Percentiles rank a stretch among this genome's conserved stretches.
Evolutionary conservation across 2,329 filamentous ascomycete species (phyloP).

Genomic region (Alternaria alternata): DNA sequence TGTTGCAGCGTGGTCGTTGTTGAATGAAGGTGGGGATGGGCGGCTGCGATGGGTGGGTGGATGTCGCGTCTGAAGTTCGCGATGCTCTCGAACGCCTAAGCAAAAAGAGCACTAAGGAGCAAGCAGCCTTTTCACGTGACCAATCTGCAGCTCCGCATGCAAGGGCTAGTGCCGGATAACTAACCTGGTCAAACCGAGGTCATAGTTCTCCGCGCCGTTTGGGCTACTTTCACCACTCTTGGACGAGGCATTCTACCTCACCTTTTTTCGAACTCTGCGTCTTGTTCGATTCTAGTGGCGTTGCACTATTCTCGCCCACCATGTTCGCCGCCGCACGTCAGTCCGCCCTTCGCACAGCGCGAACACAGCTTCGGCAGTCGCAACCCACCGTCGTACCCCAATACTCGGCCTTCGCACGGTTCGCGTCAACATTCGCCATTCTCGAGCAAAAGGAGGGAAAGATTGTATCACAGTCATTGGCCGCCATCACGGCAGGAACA

Average conservation of each 20-base stretch:
- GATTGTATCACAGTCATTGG: slow-evolving; percentile 81
- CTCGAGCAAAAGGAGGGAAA: slow-evolving; percentile 93
- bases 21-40: slow-evolving; percentile 39
- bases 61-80: slow-evolving; percentile 45
- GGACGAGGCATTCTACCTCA: slow-evolving; percentile 1
- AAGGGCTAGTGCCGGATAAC: slow-evolving; percentile 29
- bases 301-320: slow-evolving; percentile 12
- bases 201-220: slow-evolving; percentile 21
- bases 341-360: slow-evolving; percentile 49
- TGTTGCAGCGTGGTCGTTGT: slow-evolving; percentile 21
- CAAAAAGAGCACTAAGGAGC: slow-evolving; percentile 26
- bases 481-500: slow-evolving; percentile 83
- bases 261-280: not conserved
- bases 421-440: slow-evolving; percentile 88
- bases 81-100: slow-evolving; percentile 33
- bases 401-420: slow-evolving; percentile 67
- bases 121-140: slow-evolving; percentile 28
- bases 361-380: slow-evolving; percentile 55
- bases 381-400: slow-evolving; percentile 49
- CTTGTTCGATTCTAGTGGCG: slow-evolving; percentile 1
- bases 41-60: slow-evolving; percentile 36
- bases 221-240: slow-evolving; percentile 8
- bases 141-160: slow-evolving; percentile 3
- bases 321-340: slow-evolving; percentile 51
- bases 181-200: slow-evolving; percentile 42